Percentiles rank a stretch among this genome's conserved stretches.
phyloP scores from a whole-genome alignment of 257 asterid genomes.

The Penstemon eatonii region DNA sequence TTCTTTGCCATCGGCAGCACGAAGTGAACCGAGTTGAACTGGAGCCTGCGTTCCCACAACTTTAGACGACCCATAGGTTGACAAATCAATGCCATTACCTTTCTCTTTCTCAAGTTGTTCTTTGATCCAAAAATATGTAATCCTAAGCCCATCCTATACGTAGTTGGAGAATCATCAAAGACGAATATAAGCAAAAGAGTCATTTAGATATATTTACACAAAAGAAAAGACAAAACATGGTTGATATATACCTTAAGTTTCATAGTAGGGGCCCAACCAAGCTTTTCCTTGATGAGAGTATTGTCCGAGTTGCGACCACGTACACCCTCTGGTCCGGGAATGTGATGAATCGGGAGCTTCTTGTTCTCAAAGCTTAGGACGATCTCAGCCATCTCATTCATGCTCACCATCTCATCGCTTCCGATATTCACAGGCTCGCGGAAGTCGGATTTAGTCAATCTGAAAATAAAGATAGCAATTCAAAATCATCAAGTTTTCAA shows the following conservation, averaged over 20 bases:
- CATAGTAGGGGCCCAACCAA: conserved; percentile 94
- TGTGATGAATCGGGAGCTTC: conserved; percentile 77
- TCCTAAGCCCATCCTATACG: conserved; percentile 82
- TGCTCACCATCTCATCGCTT: conserved; percentile 94
- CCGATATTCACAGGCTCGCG: conserved; percentile 96
- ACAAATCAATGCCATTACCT: conserved; percentile 47
- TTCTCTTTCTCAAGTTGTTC: conserved; percentile 91
- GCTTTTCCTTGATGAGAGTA: conserved; percentile 79
- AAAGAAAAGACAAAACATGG: background rate
- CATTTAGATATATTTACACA: background rate
- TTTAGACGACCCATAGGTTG: conserved; percentile 70
- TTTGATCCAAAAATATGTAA: conserved; percentile 92
- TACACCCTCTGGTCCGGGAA: conserved; percentile 87
- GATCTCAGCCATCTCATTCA: conserved; percentile 96
- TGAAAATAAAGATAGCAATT: conserved; percentile 12
- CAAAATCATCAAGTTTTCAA: background rate
- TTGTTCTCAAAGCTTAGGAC: conserved; percentile 74
- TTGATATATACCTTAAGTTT: conserved; percentile 53
- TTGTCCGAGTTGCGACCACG: conserved; percentile 89
- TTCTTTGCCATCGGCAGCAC: conserved; percentile 85
- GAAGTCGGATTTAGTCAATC: conserved; percentile 87
- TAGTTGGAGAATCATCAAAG: background rate
- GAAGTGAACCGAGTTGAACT: conserved; percentile 74
- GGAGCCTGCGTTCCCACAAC: conserved; percentile 90
- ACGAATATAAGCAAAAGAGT: too few relatives aligned